Evolutionary conservation across 169 alveolate species (phyloP).

Genomic region (Plasmodium vivax): DNA sequence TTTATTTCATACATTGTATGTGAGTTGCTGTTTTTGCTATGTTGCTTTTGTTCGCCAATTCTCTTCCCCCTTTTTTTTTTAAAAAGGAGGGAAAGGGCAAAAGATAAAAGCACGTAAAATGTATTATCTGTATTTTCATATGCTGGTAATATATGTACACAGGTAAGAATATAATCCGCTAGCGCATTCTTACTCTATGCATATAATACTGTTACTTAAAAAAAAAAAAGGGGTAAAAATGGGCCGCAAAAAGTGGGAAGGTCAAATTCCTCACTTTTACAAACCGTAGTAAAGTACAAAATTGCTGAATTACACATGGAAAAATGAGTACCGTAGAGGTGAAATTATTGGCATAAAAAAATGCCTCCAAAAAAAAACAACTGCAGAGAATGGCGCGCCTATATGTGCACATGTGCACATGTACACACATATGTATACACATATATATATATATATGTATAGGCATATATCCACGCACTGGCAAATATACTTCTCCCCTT

Average conservation of each 20-base stretch:
- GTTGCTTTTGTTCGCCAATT: not conserved
- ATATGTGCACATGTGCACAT: not conserved
- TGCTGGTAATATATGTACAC: not conserved
- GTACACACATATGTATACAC: not conserved
- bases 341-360: not conserved
- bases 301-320: conserved; percentile 5
- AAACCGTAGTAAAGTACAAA: not conserved
- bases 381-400: not conserved
- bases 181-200: not conserved
- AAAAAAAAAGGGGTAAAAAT: not conserved
- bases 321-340: not conserved
- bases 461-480: not conserved
- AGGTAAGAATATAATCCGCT: not conserved
- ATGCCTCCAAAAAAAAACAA: not conserved
- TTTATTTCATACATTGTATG: not conserved
- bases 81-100: not conserved
- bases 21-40: not conserved
- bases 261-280: conserved; percentile 1
- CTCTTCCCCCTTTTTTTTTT: not conserved
- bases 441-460: not conserved
- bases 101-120: not conserved
- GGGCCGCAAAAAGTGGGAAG: not conserved
- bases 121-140: not conserved
- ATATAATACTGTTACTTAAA: not conserved
- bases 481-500: not conserved